A percentile compares a stretch with the other conserved stretches of the same genome.
Conservation (phyloP, 495 filamentous ascomycete species). For the Podospora pseudopauciseta region DNA sequence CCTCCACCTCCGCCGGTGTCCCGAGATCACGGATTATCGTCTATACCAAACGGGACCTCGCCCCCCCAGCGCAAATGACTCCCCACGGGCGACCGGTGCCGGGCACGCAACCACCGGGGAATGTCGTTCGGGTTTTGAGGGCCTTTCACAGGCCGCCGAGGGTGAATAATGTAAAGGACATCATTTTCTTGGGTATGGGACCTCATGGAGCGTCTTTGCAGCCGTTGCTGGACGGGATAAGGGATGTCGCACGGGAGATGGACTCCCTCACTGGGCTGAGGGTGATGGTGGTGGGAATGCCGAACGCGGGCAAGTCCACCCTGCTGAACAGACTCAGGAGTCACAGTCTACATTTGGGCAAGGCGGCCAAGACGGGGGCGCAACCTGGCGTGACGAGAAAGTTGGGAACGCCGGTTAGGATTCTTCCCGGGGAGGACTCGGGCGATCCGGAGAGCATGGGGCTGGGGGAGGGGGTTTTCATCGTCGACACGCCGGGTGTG, state of each 20-base stretch:
- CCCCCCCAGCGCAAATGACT: slow-evolving; percentile 25
- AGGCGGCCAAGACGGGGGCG: slow-evolving; percentile 77
- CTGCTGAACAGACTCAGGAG: slow-evolving; percentile 81
- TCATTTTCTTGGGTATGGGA: slow-evolving; percentile 57
- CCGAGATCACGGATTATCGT: slow-evolving; percentile 68
- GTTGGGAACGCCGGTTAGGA: slow-evolving; percentile 76
- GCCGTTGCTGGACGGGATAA: slow-evolving; percentile 34
- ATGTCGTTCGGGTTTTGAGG: slow-evolving; percentile 18
- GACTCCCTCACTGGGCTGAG: slow-evolving; percentile 57
- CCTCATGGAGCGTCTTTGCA: slow-evolving; percentile 6
- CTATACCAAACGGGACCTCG: slow-evolving; percentile 88
- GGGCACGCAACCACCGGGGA: background rate
- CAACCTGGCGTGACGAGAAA: slow-evolving; percentile 89
- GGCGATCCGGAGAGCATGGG: slow-evolving; percentile 21
- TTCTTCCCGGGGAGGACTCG: slow-evolving; percentile 39
- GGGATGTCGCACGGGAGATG: slow-evolving; percentile 29
- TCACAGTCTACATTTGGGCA: slow-evolving; percentile 59
- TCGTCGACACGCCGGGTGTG: slow-evolving; percentile 67
- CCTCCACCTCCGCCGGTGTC: slow-evolving; percentile 39
- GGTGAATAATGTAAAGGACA: slow-evolving; percentile 22
- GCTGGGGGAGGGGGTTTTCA: slow-evolving; percentile 44
- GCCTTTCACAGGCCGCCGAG: slow-evolving; percentile 24
- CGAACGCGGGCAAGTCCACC: slow-evolving; percentile 90
- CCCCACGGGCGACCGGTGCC: background rate
- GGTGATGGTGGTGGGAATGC: slow-evolving; percentile 91